Base-by-base conservation (phyloP, 2,329 filamentous ascomycete genomes). In the Claviceps fusiformis region DNA sequence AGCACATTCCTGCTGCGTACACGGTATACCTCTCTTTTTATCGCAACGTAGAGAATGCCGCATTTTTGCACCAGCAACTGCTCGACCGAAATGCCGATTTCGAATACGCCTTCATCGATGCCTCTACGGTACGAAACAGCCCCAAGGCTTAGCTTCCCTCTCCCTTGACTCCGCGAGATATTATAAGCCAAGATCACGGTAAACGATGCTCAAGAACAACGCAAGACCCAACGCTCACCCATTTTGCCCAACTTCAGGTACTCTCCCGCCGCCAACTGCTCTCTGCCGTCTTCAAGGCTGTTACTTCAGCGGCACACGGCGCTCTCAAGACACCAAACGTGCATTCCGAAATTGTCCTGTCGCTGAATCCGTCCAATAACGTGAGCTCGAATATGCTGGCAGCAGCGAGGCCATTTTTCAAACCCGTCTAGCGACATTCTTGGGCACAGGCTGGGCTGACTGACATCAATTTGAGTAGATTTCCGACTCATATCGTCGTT, bases 71-170 rank as follows among this genome's bases (percentile, higher is more conserved):
- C 53, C 76, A 85, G 62, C 91, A 96, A 71, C 81, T 98, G 5
- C 76, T 97, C n/a, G 79, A 82, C 6, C 87, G 88, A 53, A 95
- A 97, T 66, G 65, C 81, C 11, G 84, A 85, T 9, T 97, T 91
- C 63, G 90, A 97, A 70, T 97, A 97, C 75, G 90, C 91, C 39
- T 87, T 98, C 61, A 80, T 98, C 50, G 92, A 98, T 71, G 90
- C 90, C 24, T 82, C 81, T 49, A 81, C 87, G 68, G 85, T 91
- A 76, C 58, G 77, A n/a, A 9, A n/a, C 19, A n/a, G n/a, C n/a
- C 27, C n/a, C 24, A 15, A 17, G 5, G 7, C 27, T n/a, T n/a
- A n/a, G n/a, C 1, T 3, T 17, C 24, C 8, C 33, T 10, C 8
- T 39, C 31, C n/a, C 9, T 27, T 7, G 4, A 24, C 5, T 19